phyloP scores from a whole-genome alignment of 768 basidiomycete species.

The Omphalotus guepiniiformis region DNA sequence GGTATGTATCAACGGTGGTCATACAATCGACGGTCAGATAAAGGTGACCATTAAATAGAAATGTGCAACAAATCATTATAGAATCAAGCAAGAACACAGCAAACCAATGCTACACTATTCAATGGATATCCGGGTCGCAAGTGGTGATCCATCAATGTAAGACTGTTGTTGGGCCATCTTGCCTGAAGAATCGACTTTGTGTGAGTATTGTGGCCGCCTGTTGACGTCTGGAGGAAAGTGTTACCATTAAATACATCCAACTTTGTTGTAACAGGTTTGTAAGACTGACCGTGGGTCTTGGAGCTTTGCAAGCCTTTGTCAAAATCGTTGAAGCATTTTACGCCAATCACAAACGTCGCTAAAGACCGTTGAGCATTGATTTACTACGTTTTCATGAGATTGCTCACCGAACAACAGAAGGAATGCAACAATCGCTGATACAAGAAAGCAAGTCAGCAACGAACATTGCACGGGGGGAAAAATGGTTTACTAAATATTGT shows the following conservation, averaged over 20 bases:
- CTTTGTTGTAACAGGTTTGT: slow-evolving; percentile 20
- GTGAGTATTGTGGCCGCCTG: slow-evolving; percentile 40
- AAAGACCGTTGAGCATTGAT: not conserved
- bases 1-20: no score
- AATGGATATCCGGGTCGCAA: slow-evolving; percentile 71
- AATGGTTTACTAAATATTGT: slow-evolving; percentile 69
- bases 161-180: slow-evolving; percentile 44
- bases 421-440: slow-evolving; percentile 72
- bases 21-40: no score
- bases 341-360: slow-evolving; percentile 68
- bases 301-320: slow-evolving; percentile 71
- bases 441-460: slow-evolving; percentile 2
- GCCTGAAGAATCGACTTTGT: slow-evolving; percentile 32
- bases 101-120: slow-evolving; percentile 46
- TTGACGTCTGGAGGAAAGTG: slow-evolving; percentile 42
- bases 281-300: slow-evolving; percentile 69
- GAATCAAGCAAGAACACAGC: not conserved
- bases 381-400: not conserved
- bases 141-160: slow-evolving; percentile 49
- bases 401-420: slow-evolving; percentile 50
- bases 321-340: slow-evolving; percentile 80
- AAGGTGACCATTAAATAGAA: not conserved
- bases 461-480: not conserved
- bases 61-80: not conserved
- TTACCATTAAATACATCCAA: slow-evolving; percentile 30